phyloP scores from a whole-genome alignment of 2,329 filamentous ascomycete species.

The Nothomitra cinnamomea region DNA sequence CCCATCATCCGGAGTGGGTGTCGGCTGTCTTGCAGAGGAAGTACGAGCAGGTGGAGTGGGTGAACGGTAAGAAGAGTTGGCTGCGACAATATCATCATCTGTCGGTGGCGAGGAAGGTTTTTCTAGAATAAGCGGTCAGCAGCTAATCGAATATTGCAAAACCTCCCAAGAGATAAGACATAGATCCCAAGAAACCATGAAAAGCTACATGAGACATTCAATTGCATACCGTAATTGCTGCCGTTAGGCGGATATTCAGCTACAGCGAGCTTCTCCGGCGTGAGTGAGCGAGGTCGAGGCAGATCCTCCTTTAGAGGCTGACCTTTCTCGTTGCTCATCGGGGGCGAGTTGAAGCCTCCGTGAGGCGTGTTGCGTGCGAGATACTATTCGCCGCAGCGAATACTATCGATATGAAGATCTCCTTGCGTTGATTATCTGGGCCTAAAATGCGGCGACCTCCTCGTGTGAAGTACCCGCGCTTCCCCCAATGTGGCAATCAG shows the following conservation, averaged over 20 bases:
- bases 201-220: neutral
- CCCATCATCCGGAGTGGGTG: neutral
- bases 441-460: neutral
- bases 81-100: neutral
- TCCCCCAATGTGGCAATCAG: neutral
- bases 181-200: neutral
- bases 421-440: conserved; percentile 3
- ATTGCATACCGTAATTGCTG: neutral
- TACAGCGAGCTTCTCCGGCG: neutral
- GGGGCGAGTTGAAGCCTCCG: neutral
- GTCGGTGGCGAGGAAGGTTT: neutral
- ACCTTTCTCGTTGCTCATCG: conserved; percentile 5
- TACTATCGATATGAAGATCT: neutral
- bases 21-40: conserved; percentile 2
- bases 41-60: conserved; percentile 1
- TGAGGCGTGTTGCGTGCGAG: neutral
- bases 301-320: conserved; percentile 1
- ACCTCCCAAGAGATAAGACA: neutral
- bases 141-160: neutral
- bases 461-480: neutral
- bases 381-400: neutral
- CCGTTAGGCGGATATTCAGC: neutral
- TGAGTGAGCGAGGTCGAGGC: neutral
- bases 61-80: neutral
- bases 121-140: neutral